Evolutionary conservation across 2,329 filamentous ascomycete genomes (phyloP).

Genomic region (Sporothrix phasma): DNA sequence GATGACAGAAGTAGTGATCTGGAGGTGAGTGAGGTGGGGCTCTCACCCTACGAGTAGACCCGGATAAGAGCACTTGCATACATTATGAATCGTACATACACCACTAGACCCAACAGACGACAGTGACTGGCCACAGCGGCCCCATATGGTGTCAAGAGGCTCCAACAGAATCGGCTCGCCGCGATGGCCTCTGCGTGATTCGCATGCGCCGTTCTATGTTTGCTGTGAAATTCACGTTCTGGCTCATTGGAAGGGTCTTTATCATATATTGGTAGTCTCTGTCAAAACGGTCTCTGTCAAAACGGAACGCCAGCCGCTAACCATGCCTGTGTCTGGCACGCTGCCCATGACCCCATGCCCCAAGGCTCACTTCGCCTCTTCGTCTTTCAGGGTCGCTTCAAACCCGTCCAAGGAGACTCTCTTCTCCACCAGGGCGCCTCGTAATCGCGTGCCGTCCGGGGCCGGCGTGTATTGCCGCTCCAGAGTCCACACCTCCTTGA

Average conservation of each 20-base stretch:
- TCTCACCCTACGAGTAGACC: no score
- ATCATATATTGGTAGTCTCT: no score
- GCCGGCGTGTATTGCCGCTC: conserved; percentile 26
- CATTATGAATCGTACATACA: background rate
- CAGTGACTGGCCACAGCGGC: background rate
- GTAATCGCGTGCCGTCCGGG: conserved; percentile 17
- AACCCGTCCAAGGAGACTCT: conserved; percentile 21
- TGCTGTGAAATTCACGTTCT: no score
- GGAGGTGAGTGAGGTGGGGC: no score
- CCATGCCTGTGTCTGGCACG: background rate
- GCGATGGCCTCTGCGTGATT: no score
- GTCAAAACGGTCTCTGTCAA: background rate
- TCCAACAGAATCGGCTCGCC: no score
- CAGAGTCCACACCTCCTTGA: conserved; percentile 52
- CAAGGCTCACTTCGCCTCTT: background rate
- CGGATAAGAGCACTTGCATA: no score
- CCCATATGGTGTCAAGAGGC: no score
- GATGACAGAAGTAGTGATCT: no score
- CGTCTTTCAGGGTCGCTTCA: conserved; percentile 11
- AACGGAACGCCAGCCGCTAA: background rate
- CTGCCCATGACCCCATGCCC: background rate
- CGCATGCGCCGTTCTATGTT: no score
- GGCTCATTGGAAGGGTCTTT: no score
- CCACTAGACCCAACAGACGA: background rate
- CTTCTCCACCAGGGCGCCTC: conserved; percentile 32